Percentiles rank a stretch among this genome's conserved stretches.
Evolutionary conservation across 176 grass and related monocot species (phyloP).

Genomic region (Poa pratensis): DNA sequence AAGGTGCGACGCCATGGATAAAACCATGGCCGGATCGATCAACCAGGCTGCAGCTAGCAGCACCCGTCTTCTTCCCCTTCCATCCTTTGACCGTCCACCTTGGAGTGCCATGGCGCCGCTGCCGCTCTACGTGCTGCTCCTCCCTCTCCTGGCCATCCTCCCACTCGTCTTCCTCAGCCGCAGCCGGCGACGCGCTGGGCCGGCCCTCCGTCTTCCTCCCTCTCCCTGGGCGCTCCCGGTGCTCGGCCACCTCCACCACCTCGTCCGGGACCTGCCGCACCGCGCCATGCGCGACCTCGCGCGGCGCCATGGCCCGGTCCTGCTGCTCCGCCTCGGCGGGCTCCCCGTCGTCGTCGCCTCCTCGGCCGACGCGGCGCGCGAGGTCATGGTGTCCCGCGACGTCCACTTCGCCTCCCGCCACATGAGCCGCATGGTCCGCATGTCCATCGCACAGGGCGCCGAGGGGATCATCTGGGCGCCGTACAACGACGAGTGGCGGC

Average conservation of each 20-base stretch:
- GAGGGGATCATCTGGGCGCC: slow-evolving; percentile 39
- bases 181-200: not conserved
- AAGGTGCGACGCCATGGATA: not conserved
- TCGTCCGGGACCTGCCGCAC: slow-evolving; percentile 41
- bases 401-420: slow-evolving; percentile 7
- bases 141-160: slow-evolving; percentile 13
- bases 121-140: not conserved
- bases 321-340: slow-evolving; percentile 51
- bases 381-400: slow-evolving; percentile 39
- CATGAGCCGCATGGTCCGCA: slow-evolving; percentile 8
- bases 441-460: not conserved
- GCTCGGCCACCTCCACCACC: slow-evolving; percentile 53
- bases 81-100: not conserved
- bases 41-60: not conserved
- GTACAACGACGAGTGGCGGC: slow-evolving; percentile 36
- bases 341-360: slow-evolving; percentile 48
- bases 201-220: slow-evolving; percentile 31
- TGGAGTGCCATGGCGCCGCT: slow-evolving; percentile 1
- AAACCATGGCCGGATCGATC: not conserved
- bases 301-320: slow-evolving; percentile 34
- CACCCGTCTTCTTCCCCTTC: not conserved
- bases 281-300: slow-evolving; percentile 43
- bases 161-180: not conserved
- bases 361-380: slow-evolving; percentile 42
- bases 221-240: slow-evolving; percentile 44